A percentile compares a stretch with the other conserved stretches of the same genome.
phyloP scores from a whole-genome alignment of 306 rosid genomes.

The Glycine latifolia region DNA sequence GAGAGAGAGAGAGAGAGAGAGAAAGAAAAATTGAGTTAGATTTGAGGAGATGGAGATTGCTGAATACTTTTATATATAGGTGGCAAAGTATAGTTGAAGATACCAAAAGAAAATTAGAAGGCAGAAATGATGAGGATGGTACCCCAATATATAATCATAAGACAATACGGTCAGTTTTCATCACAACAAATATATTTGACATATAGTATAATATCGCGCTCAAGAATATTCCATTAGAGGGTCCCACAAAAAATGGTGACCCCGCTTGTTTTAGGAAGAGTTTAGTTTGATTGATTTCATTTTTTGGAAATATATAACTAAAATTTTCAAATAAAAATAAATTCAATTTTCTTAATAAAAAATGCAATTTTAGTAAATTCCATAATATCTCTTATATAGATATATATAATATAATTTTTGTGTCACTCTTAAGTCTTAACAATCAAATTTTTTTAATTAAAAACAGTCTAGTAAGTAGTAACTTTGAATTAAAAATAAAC shows the following conservation, averaged over 20 bases:
- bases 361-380: too few relatives aligned
- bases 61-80: slow-evolving; percentile 19
- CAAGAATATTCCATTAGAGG: not conserved
- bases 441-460: too few relatives aligned
- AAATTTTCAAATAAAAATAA: too few relatives aligned
- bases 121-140: slow-evolving; percentile 10
- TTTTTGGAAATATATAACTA: too few relatives aligned
- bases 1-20: not conserved
- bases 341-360: too few relatives aligned
- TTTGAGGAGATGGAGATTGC: not conserved
- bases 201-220: not conserved
- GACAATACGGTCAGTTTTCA: not conserved
- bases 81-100: slow-evolving; percentile 18
- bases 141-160: slow-evolving; percentile 32
- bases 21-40: not conserved
- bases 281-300: too few relatives aligned
- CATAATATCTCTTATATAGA: too few relatives aligned
- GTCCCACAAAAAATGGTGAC: not conserved
- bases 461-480: too few relatives aligned
- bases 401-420: too few relatives aligned
- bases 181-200: not conserved
- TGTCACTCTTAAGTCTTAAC: too few relatives aligned
- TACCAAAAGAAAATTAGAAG: not conserved
- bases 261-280: too few relatives aligned
- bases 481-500: too few relatives aligned